Evolutionary conservation across 768 basidiomycete species (phyloP).

Genomic region (Lactarius hatsudake): DNA sequence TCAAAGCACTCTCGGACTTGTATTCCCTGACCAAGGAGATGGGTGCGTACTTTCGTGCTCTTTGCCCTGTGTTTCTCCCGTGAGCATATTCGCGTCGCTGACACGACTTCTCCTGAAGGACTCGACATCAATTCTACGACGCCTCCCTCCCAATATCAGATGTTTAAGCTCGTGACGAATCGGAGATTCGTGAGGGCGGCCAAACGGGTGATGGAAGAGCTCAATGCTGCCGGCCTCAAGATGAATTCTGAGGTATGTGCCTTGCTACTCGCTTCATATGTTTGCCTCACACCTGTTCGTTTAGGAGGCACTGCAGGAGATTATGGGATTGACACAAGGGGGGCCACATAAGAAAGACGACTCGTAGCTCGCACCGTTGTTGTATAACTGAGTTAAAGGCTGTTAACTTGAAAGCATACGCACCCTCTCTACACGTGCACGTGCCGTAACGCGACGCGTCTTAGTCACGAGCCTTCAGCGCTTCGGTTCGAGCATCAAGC

Average conservation of each 20-base stretch:
- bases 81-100: neutral
- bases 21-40: conserved; percentile 45
- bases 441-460: neutral
- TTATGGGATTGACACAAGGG: conserved; percentile 36
- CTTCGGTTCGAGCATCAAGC: neutral
- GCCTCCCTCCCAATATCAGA: conserved; percentile 48
- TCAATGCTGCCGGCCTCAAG: conserved; percentile 62
- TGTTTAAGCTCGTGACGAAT: conserved; percentile 53
- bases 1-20: conserved; percentile 48
- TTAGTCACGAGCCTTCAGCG: neutral
- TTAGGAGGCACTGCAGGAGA: conserved; percentile 50
- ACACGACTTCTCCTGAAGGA: conserved; percentile 36
- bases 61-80: neutral
- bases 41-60: conserved; percentile 36
- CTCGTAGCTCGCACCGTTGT: conserved; percentile 12
- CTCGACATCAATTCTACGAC: conserved; percentile 45
- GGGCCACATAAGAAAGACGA: conserved; percentile 10
- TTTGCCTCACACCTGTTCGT: neutral
- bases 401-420: neutral
- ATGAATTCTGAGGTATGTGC: conserved; percentile 50
- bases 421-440: neutral
- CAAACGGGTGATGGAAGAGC: conserved; percentile 45
- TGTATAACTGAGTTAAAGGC: neutral
- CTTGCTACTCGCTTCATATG: neutral
- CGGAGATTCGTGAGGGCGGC: conserved; percentile 51